Evolutionary conservation across 768 basidiomycete species (phyloP).

Genomic region (Rubroboletus pulcherrimus): DNA sequence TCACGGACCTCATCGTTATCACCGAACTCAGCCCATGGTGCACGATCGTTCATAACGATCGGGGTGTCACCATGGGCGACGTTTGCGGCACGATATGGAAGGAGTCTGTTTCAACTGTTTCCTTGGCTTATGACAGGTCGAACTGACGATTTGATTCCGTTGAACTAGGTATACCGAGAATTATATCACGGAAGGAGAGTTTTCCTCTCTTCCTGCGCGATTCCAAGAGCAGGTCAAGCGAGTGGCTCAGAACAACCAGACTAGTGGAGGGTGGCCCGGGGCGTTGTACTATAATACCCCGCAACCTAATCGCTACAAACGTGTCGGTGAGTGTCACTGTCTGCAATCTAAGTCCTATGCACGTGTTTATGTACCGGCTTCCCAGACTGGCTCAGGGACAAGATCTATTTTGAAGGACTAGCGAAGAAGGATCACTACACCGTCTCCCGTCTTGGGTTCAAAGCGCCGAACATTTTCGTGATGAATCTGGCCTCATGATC

Average conservation of each 20-base stretch:
- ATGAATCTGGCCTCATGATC: conserved; percentile 55
- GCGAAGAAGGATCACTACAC: conserved; percentile 58
- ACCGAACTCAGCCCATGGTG: conserved; percentile 72
- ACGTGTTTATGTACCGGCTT: background rate
- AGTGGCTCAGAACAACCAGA: conserved; percentile 42
- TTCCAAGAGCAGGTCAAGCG: conserved; percentile 72
- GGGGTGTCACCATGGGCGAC: conserved; percentile 73
- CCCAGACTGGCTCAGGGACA: conserved; percentile 76
- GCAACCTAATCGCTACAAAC: conserved; percentile 49
- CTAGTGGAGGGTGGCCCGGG: conserved; percentile 33
- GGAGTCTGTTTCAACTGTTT: conserved; percentile 50
- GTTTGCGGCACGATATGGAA: conserved; percentile 69
- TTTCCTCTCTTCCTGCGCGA: conserved; percentile 54
- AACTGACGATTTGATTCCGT: conserved; percentile 9
- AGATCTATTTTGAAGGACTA: conserved; percentile 65
- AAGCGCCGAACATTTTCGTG: conserved; percentile 75
- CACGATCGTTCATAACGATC: conserved; percentile 65
- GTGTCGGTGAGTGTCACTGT: conserved; percentile 51
- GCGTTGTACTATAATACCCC: conserved; percentile 44
- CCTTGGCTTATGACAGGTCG: background rate
- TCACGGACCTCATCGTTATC: conserved; percentile 55
- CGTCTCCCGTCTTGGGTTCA: conserved; percentile 61
- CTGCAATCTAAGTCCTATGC: background rate
- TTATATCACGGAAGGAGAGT: conserved; percentile 62
- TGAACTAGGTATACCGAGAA: conserved; percentile 62